These are phyloP conservation scores for Monosporascus sp. DNA, from an alignment of 2,329 filamentous ascomycete species.

Conservation along the genomic window DNA sequence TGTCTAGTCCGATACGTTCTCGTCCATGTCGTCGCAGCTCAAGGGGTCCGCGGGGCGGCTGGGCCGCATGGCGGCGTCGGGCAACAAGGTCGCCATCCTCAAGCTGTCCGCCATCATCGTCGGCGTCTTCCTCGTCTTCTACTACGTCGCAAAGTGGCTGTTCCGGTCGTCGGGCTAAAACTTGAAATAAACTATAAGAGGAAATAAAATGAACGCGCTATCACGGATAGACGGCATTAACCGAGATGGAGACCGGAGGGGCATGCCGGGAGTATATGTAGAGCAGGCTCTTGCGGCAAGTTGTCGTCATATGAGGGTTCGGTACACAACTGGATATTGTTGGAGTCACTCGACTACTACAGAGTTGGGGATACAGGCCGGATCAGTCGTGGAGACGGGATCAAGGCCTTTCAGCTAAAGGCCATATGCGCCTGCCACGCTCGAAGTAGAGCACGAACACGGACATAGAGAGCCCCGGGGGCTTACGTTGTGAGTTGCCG, in stretches of 20 bases:
- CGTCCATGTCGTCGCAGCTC: slow-evolving; percentile 73
- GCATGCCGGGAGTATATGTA: too few relatives aligned
- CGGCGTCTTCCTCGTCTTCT: slow-evolving; percentile 66
- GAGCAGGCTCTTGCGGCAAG: too few relatives aligned
- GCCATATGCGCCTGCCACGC: not conserved
- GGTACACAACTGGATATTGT: too few relatives aligned
- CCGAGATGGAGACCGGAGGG: not conserved
- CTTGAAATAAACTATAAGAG: not conserved
- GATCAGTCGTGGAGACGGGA: too few relatives aligned
- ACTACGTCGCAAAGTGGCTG: slow-evolving; percentile 63
- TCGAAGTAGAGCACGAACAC: not conserved
- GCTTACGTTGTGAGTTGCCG: too few relatives aligned
- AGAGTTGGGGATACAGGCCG: too few relatives aligned
- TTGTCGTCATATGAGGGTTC: too few relatives aligned
- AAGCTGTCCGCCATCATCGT: slow-evolving; percentile 84
- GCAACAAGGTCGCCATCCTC: slow-evolving; percentile 85
- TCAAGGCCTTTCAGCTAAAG: too few relatives aligned
- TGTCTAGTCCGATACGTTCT: slow-evolving; percentile 78
- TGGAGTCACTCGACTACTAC: too few relatives aligned
- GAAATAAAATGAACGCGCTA: not conserved
- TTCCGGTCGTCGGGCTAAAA: slow-evolving; percentile 36
- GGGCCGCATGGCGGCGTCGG: slow-evolving; percentile 82
- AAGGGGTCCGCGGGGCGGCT: slow-evolving; percentile 79
- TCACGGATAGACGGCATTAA: not conserved
- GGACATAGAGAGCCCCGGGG: too few relatives aligned